These are phyloP conservation scores for Blastocystis sp. DNA, from an alignment of 352 stramenopile species.

Conservation along the genomic window DNA sequence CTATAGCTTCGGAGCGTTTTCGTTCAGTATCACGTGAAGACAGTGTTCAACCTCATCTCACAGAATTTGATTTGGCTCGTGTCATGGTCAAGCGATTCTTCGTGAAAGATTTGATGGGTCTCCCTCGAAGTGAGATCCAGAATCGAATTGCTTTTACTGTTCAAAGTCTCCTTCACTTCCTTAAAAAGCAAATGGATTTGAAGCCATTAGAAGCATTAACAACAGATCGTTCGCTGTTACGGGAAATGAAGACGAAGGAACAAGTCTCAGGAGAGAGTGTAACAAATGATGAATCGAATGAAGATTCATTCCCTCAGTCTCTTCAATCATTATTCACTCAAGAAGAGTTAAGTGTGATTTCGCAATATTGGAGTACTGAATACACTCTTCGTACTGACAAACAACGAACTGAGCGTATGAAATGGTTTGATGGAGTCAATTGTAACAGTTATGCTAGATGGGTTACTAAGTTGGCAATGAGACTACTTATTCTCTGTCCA, in stretches of 20 bases:
- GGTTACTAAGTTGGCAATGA: not conserved
- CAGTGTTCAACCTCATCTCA: not conserved
- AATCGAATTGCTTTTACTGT: slow-evolving; percentile 47
- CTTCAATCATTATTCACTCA: not conserved
- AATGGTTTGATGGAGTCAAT: not conserved
- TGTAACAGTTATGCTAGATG: slow-evolving; percentile 34
- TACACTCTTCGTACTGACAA: slow-evolving; percentile 12
- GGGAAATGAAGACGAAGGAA: not conserved
- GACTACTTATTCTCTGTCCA: not conserved
- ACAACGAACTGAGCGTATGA: not conserved
- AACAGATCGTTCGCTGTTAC: not conserved
- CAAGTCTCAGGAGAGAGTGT: too few species aligned
- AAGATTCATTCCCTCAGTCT: not conserved
- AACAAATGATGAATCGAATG: not conserved
- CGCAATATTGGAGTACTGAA: slow-evolving; percentile 41
- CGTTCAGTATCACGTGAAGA: not conserved
- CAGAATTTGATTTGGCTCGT: slow-evolving; percentile 27
- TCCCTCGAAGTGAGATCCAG: not conserved
- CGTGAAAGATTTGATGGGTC: slow-evolving; percentile 51
- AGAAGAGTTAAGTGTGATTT: slow-evolving; percentile 33
- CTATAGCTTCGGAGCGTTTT: slow-evolving; percentile 23
- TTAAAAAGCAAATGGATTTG: not conserved
- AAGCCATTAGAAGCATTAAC: not conserved
- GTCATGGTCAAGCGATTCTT: slow-evolving; percentile 33
- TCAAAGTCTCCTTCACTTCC: slow-evolving; percentile 16